Conservation (phyloP, 2,329 filamentous ascomycete genomes). For the Rhexocercosporidium sp. region DNA sequence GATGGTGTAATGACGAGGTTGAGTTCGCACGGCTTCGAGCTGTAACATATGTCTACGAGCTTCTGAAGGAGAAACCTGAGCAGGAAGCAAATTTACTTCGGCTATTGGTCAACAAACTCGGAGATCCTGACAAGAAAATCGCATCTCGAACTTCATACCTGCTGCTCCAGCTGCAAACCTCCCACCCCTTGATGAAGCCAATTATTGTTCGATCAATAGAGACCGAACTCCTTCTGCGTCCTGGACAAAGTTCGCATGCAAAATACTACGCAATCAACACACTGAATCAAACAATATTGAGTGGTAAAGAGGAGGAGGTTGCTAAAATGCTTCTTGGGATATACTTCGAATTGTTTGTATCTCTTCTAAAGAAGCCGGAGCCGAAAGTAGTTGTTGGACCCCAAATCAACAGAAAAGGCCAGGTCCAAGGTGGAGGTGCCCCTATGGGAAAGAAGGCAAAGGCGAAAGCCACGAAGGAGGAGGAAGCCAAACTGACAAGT, state of each 20-base stretch:
- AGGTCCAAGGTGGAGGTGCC: constrained; percentile 59
- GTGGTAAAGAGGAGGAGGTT: constrained; percentile 78
- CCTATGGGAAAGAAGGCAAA: constrained; percentile 57
- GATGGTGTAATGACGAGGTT: constrained; percentile 94
- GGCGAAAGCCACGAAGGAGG: constrained; percentile 44
- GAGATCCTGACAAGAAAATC: constrained; percentile 94
- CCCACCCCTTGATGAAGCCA: constrained; percentile 92
- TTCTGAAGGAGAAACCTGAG: constrained; percentile 94
- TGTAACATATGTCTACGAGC: constrained; percentile 87
- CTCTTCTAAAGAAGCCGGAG: constrained; percentile 70
- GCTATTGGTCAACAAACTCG: constrained; percentile 93
- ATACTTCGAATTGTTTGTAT: constrained; percentile 89
- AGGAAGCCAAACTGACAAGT: constrained; percentile 45
- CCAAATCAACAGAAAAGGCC: constrained; percentile 54
- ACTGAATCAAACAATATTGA: constrained; percentile 94
- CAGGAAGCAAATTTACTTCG: constrained; percentile 94
- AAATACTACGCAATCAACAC: constrained; percentile 98
- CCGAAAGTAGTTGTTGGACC: constrained; percentile 45
- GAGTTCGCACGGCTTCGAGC: constrained; percentile 89
- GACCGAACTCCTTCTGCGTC: constrained; percentile 83
- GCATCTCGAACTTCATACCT: constrained; percentile 92
- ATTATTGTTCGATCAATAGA: constrained; percentile 86
- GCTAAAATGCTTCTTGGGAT: constrained; percentile 84
- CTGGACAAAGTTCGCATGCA: constrained; percentile 84
- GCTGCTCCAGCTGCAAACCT: constrained; percentile 85